A percentile compares a stretch with the other conserved stretches of the same genome.
Conservation (phyloP, 2,329 filamentous ascomycete genomes). For the Colletotrichum truncatum region DNA sequence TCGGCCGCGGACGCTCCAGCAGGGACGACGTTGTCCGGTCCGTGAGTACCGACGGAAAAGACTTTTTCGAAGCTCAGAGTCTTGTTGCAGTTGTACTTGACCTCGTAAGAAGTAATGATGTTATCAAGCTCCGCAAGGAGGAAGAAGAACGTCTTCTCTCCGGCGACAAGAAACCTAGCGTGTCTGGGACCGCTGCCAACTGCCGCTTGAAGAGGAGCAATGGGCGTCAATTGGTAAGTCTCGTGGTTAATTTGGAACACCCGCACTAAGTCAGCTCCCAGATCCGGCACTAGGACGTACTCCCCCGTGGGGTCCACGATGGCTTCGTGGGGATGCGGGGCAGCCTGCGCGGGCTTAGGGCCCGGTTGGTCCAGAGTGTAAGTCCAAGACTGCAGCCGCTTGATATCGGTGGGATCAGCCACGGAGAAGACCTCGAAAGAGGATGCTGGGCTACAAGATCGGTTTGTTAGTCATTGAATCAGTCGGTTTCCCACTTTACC, state of each 20-base stretch:
- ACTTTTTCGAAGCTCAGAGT: conserved; percentile 56
- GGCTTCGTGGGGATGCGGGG: conserved; percentile 28
- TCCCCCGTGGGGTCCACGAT: conserved; percentile 30
- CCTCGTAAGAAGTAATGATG: conserved; percentile 63
- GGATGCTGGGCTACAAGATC: conserved; percentile 3
- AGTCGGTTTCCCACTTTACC: neutral
- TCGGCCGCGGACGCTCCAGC: conserved; percentile 60
- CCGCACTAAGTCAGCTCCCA: conserved; percentile 28
- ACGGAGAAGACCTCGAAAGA: conserved; percentile 27
- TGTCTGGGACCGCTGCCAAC: conserved; percentile 19
- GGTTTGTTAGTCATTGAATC: neutral
- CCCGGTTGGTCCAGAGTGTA: conserved; percentile 50
- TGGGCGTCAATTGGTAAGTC: conserved; percentile 15
- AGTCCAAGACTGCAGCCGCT: conserved; percentile 32
- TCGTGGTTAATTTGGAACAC: conserved; percentile 23
- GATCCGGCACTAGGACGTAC: conserved; percentile 25
- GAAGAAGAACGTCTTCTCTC: conserved; percentile 62
- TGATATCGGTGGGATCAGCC: conserved; percentile 26
- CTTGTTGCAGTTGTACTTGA: conserved; percentile 54
- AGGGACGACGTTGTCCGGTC: conserved; percentile 50
- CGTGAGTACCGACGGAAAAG: conserved; percentile 58
- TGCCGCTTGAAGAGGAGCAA: conserved; percentile 22
- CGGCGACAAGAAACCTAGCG: conserved; percentile 62
- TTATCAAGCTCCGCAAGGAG: conserved; percentile 68
- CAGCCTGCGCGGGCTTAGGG: conserved; percentile 46